Percentiles rank a stretch among this genome's conserved stretches.
phyloP scores from a whole-genome alignment of 2,329 filamentous ascomycete genomes.

The Teratosphaeria viscida region DNA sequence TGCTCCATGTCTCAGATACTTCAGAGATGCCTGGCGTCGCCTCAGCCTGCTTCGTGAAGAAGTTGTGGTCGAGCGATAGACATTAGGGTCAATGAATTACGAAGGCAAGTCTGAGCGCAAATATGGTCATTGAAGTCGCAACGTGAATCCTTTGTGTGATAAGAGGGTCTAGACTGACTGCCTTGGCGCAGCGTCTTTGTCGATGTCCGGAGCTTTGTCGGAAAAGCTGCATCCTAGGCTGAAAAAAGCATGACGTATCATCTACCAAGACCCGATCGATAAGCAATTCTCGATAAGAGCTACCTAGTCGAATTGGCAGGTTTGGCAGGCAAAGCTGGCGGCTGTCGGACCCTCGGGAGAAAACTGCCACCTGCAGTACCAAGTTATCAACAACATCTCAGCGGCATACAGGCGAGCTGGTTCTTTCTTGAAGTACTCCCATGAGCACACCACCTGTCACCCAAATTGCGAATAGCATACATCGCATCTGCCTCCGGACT shows the following conservation, averaged over 20 bases:
- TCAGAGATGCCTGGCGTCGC: constrained; percentile 14
- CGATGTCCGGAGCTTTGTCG: background rate
- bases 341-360: background rate
- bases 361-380: background rate
- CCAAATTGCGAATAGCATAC: background rate
- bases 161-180: background rate
- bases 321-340: background rate
- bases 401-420: background rate
- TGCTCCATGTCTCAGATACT: constrained; percentile 20
- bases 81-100: constrained; percentile 13
- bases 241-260: background rate
- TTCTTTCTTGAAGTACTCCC: background rate
- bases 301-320: background rate
- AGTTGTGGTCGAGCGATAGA: constrained; percentile 15
- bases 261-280: background rate
- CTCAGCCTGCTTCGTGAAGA: constrained; percentile 12
- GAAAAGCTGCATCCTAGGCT: background rate
- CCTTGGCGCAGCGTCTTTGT: background rate
- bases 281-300: background rate
- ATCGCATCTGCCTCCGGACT: background rate
- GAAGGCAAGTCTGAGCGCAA: constrained; percentile 23
- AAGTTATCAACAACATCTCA: background rate
- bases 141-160: background rate
- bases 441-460: background rate
- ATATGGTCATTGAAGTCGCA: background rate